A percentile compares a stretch with the other conserved stretches of the same genome.
phyloP scores from a whole-genome alignment of 1,284 basidiomycete genomes.

The Mycosarcoma mackinlayi region DNA sequence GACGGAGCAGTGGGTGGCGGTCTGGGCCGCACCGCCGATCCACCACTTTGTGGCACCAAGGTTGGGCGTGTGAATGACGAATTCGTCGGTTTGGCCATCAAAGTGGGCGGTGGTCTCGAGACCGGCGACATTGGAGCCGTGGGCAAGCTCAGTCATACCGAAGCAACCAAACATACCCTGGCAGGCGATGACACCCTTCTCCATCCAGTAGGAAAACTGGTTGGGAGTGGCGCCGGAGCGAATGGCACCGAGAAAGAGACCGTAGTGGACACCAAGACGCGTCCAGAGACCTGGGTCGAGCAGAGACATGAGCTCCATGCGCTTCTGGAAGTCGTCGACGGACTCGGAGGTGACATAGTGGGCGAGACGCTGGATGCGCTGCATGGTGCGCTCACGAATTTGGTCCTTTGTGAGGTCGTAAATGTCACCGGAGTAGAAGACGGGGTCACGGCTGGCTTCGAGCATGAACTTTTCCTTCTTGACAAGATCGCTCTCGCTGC shows the following conservation, averaged over 20 bases:
- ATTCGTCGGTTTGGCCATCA: slow-evolving; percentile 72
- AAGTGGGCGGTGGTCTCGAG: slow-evolving; percentile 74
- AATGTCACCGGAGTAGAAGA: slow-evolving; percentile 73
- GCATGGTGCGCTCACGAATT: slow-evolving; percentile 69
- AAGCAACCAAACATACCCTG: slow-evolving; percentile 74
- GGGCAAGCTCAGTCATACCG: slow-evolving; percentile 72
- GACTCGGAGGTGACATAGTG: slow-evolving; percentile 64
- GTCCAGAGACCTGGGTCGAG: slow-evolving; percentile 73
- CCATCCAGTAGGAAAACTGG: slow-evolving; percentile 72
- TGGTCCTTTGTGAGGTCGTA: slow-evolving; percentile 73
- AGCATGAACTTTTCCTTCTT: slow-evolving; percentile 70
- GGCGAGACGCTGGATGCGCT: slow-evolving; percentile 57
- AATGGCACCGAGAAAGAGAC: slow-evolving; percentile 71
- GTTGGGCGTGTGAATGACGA: slow-evolving; percentile 72
- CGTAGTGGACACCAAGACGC: slow-evolving; percentile 73
- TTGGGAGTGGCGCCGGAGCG: slow-evolving; percentile 63
- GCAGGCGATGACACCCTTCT: slow-evolving; percentile 72
- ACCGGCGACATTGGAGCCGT: slow-evolving; percentile 74
- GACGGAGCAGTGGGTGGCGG: slow-evolving; percentile 73
- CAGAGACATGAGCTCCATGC: slow-evolving; percentile 71
- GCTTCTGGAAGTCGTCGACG: slow-evolving; percentile 70
- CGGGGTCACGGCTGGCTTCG: slow-evolving; percentile 71
- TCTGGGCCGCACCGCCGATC: slow-evolving; percentile 74
- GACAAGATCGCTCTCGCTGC: slow-evolving; percentile 65
- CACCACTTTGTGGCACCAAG: slow-evolving; percentile 68